Conservation (phyloP, 257 asterid species). For the Solanum etuberosum region DNA sequence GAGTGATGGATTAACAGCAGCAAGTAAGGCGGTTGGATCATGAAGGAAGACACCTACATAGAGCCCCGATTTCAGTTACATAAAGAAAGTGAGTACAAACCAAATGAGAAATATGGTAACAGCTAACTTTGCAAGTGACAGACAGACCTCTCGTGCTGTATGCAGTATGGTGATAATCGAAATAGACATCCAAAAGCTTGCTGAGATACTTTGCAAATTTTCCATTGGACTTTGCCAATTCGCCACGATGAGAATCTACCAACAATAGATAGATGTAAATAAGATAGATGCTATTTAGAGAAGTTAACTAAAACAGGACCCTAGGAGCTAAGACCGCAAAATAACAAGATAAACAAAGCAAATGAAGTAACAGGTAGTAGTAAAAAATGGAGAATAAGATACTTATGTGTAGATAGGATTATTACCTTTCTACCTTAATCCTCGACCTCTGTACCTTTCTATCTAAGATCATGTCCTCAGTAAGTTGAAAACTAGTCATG, state of each 20-base stretch:
- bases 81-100: not conserved
- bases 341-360: not conserved
- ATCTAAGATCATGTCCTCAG: not conserved
- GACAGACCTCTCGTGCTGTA: constrained; percentile 85
- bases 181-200: constrained; percentile 75
- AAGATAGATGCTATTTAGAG: not conserved
- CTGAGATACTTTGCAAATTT: constrained; percentile 61
- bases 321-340: not conserved
- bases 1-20: constrained; percentile 76
- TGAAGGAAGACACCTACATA: constrained; percentile 85
- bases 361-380: not conserved
- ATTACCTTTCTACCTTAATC: not conserved
- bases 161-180: constrained; percentile 62
- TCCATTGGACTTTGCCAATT: constrained; percentile 51
- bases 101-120: not conserved
- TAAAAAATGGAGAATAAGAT: not conserved
- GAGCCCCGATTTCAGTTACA: not conserved
- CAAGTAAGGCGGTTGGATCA: constrained; percentile 76
- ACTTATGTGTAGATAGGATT: not conserved
- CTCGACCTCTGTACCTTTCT: not conserved
- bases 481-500: not conserved
- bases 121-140: not conserved
- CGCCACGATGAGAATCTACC: constrained; percentile 63
- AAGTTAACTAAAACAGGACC: not conserved
- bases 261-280: not conserved